A percentile compares a stretch with the other conserved stretches of the same genome.
phyloP scores from a whole-genome alignment of 106 monocot genomes.

The Narthecium ossifragum region DNA sequence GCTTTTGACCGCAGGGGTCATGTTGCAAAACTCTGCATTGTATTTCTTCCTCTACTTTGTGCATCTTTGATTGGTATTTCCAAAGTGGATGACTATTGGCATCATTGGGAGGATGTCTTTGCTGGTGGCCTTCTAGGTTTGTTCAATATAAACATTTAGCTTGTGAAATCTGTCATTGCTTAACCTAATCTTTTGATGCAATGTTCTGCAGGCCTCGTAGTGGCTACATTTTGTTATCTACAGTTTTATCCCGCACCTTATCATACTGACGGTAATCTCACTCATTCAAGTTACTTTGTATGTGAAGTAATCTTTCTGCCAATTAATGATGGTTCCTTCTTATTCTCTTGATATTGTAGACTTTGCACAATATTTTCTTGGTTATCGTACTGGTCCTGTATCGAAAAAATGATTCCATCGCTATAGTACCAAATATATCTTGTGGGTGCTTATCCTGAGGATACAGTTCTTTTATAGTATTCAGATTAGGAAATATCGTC shows the following conservation, averaged over 20 bases:
- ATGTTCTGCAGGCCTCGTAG: conserved; percentile 38
- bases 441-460: background rate
- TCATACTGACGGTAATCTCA: conserved; percentile 41
- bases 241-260: conserved; percentile 76
- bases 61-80: conserved; percentile 70
- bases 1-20: conserved; percentile 68
- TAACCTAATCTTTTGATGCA: background rate
- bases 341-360: background rate
- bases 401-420: no score
- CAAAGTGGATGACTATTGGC: conserved; percentile 68
- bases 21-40: conserved; percentile 65
- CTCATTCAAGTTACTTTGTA: background rate
- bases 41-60: conserved; percentile 55
- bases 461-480: no score
- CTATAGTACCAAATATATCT: no score
- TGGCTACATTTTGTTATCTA: conserved; percentile 60
- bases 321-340: background rate
- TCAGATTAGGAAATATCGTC: no score
- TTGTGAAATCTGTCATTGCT: background rate
- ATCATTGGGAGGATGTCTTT: conserved; percentile 88
- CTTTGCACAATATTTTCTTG: background rate
- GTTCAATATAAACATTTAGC: conserved; percentile 1
- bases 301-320: background rate
- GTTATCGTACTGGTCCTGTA: background rate
- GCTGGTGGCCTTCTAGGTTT: conserved; percentile 71